Evolutionary conservation across 257 asterid genomes (phyloP).

Genomic region (Linderniella brevidens): DNA sequence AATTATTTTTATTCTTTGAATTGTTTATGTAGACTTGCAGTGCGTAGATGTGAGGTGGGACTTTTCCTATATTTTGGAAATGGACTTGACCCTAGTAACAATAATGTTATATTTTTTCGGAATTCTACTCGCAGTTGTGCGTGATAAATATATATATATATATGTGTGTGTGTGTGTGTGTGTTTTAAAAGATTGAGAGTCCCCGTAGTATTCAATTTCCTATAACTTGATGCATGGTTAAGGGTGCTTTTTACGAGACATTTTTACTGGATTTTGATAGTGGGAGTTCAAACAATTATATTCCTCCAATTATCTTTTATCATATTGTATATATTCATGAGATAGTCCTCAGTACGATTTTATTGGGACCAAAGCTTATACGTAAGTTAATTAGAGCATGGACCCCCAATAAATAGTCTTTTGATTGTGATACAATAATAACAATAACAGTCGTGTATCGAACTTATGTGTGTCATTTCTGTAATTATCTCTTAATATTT

Average conservation of each 20-base stretch:
- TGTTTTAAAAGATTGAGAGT: constrained; percentile 16
- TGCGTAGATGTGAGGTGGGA: constrained; percentile 7
- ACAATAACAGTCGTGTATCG: too few species aligned
- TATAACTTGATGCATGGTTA: constrained; percentile 4
- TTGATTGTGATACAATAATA: too few species aligned
- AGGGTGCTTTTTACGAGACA: constrained; percentile 8
- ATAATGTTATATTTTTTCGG: constrained; percentile 7
- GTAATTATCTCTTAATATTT: too few species aligned
- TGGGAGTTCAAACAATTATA: too few species aligned
- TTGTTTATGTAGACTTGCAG: neutral
- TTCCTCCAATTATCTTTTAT: too few species aligned
- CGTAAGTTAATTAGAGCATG: too few species aligned
- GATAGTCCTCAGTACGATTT: too few species aligned
- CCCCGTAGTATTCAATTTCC: constrained; percentile 31
- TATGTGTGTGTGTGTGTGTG: constrained; percentile 3
- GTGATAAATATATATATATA: neutral
- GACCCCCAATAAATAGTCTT: too few species aligned
- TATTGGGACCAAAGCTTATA: too few species aligned
- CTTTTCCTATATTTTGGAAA: neutral
- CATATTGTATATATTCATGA: too few species aligned
- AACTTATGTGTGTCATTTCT: too few species aligned
- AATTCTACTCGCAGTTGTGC: constrained; percentile 11
- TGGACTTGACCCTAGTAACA: neutral
- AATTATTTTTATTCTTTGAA: too few species aligned
- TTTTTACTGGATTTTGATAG: neutral